Conservation (phyloP, 208 protist species). For the Leishmania turanica region DNA sequence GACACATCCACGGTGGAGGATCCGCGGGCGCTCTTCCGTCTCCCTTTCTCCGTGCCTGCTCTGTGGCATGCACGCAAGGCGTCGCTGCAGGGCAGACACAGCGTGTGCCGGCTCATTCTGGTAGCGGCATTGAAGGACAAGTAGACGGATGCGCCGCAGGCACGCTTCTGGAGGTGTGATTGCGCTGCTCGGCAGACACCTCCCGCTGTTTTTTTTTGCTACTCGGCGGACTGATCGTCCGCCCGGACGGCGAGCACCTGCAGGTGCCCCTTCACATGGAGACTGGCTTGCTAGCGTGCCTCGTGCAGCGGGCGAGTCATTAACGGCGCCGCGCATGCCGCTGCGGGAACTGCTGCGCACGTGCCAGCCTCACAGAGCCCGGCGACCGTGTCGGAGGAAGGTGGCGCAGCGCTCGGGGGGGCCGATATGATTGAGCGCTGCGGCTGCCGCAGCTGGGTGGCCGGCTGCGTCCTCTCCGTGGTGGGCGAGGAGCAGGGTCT, state of each 20-base stretch:
- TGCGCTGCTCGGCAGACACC: background rate
- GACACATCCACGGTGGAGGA: background rate
- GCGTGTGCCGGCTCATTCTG: background rate
- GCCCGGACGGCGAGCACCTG: background rate
- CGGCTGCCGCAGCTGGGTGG: background rate
- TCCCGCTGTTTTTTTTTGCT: background rate
- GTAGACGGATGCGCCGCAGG: background rate
- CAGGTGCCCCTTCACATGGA: background rate
- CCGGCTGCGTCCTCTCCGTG: background rate
- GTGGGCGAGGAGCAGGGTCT: background rate
- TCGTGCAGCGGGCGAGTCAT: background rate
- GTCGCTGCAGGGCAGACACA: background rate
- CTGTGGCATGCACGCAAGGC: background rate
- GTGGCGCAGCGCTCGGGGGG: background rate
- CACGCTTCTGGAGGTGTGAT: background rate
- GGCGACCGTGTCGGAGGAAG: background rate
- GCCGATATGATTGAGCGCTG: background rate
- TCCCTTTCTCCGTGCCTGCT: background rate
- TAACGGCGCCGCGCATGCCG: background rate
- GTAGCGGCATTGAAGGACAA: background rate
- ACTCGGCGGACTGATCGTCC: background rate
- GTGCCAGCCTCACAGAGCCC: background rate
- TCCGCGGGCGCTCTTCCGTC: background rate
- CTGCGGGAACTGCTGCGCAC: background rate
- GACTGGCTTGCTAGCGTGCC: background rate